Evolutionary conservation across 225 moss, liverwort and hornwort species (phyloP).

Genomic region (Takakia lepidozioides): DNA sequence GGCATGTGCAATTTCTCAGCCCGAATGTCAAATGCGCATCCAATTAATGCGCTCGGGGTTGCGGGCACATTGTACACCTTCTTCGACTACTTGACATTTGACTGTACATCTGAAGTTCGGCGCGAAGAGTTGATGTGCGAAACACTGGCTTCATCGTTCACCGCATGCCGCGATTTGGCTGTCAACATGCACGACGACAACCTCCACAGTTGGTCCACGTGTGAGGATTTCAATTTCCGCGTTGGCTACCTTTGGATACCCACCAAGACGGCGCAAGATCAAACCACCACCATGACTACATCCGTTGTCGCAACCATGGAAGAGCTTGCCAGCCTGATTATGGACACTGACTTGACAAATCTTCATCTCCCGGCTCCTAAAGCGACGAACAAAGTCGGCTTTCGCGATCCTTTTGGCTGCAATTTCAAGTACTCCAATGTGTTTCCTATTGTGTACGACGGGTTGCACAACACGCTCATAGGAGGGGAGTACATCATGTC

Average conservation of each 20-base stretch:
- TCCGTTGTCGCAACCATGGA: not conserved
- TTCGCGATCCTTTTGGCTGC: not conserved
- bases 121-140: not conserved
- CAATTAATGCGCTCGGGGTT: not conserved
- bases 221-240: constrained; percentile 7
- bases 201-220: constrained; percentile 1
- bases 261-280: no score
- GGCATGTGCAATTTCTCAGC: constrained; percentile 1
- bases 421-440: constrained; percentile 10
- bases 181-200: not conserved
- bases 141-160: constrained; percentile 3
- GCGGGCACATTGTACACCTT: constrained; percentile 6
- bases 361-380: not conserved
- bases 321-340: not conserved
- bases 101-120: constrained; percentile 1
- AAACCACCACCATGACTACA: not conserved
- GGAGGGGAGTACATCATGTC: constrained; percentile 4
- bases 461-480: not conserved
- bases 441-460: constrained; percentile 5
- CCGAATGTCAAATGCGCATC: not conserved
- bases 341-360: not conserved
- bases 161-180: not conserved
- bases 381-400: not conserved
- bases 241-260: constrained; percentile 7
- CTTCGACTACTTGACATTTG: constrained; percentile 4